Evolutionary conservation across 1,284 basidiomycete species (phyloP), one percentile per base, ranked within the genome.

Genomic region (Trametes polyzona): DNA sequence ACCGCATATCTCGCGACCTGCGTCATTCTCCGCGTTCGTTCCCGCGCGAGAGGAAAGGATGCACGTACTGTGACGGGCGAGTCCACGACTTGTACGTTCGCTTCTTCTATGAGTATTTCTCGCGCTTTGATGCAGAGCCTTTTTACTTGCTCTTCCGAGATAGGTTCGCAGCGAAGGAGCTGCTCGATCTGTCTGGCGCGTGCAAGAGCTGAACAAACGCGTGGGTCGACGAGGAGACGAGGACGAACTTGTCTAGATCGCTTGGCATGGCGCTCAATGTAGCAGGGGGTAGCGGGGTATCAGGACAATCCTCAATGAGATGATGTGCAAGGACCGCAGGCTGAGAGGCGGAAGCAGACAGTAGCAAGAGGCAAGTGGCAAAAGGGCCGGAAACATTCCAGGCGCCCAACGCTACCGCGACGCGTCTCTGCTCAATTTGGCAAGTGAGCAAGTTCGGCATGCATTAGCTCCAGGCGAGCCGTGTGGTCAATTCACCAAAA

Each of bases 81-180:
- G 77, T 98, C 95, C 24, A 99, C 93, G 67, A 91, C 88, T 74
- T 98, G 96, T 1, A 99, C 94, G 71, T 99, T 99, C 7, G 92
- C 95, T 75, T 99, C 96, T 75, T 98, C 96, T 67, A 99, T 93
- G 29, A 96, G 78, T 59, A 98, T 96, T 76, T 98, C 96, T 60
- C 96, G 84, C 19, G 96, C 96, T 71, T 96, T 97, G 65, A 95
- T 79, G 74, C 96, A 99, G 27, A 99, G 82, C 66, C 90, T 83
- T 71, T 96, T 96, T 61, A 97, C 95, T 66, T 95, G 87, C 59
- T 92, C 88, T 73, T 98, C 95, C 19, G 93, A 92, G 66, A 98
- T 95, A 55, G 90, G 89, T 70, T 96, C 93, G 76, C 95, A 97
- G 63, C 90, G 87, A 70, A 87, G 86, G 48, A 97, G 84, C 73